phyloP scores from a whole-genome alignment of 2,329 filamentous ascomycete genomes.

The Fusarium subglutinans region DNA sequence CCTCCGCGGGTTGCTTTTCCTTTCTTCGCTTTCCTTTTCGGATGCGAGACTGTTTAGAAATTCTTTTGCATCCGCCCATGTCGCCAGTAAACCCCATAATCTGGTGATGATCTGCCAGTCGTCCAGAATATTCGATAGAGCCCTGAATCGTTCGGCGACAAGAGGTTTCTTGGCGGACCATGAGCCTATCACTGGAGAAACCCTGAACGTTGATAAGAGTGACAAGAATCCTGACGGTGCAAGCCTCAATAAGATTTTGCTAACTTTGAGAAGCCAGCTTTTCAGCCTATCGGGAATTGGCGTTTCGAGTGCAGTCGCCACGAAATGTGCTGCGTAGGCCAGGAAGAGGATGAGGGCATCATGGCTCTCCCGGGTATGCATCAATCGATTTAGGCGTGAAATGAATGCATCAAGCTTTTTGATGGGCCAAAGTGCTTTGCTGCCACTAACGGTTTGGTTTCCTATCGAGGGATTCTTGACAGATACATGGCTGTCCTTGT shows the following conservation, averaged over 20 bases:
- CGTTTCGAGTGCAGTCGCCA: slow-evolving; percentile 10
- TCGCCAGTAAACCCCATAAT: slow-evolving; percentile 16
- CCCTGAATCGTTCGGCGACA: slow-evolving; percentile 4
- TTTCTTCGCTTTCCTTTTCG: not conserved
- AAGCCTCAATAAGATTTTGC: rapidly evolving
- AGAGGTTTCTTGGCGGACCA: not conserved
- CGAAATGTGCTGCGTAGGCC: slow-evolving; percentile 23
- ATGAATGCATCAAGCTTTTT: slow-evolving; percentile 23
- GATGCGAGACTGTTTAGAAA: not conserved
- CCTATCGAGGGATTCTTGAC: rapidly evolving
- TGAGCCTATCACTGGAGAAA: not conserved
- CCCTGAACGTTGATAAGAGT: not conserved
- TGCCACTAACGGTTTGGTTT: rapidly evolving
- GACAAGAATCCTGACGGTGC: not conserved
- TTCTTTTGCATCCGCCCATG: slow-evolving; percentile 21
- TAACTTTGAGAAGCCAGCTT: not conserved
- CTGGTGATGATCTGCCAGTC: slow-evolving; percentile 32
- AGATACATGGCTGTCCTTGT: not conserved
- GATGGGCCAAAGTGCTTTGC: not conserved
- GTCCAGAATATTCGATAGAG: slow-evolving; percentile 21
- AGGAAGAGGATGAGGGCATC: slow-evolving; percentile 24
- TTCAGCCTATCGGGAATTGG: not conserved
- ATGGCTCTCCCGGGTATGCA: slow-evolving; percentile 28
- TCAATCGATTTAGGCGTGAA: slow-evolving; percentile 12
- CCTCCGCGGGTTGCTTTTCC: not conserved